These are phyloP conservation scores for Crassisporium funariophilum DNA, from an alignment of 768 basidiomycete species.

Conservation along the genomic window DNA sequence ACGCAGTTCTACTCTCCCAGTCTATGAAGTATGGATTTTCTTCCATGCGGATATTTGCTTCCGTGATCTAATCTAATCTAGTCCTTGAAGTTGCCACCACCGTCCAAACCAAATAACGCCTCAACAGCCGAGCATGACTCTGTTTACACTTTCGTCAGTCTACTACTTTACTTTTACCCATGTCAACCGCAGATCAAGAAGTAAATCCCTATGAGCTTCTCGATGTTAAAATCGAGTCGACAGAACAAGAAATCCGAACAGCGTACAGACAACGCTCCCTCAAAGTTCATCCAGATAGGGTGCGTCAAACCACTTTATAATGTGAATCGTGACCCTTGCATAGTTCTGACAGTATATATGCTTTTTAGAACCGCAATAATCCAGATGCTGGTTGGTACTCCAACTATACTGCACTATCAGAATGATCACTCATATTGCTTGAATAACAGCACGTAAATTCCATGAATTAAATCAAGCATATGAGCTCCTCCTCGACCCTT, in stretches of 20 bases:
- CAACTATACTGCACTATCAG: background rate
- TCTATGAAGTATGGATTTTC: no score
- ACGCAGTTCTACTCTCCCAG: no score
- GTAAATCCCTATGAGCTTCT: constrained; percentile 76
- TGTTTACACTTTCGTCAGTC: background rate
- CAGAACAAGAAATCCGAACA: constrained; percentile 76
- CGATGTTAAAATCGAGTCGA: constrained; percentile 59
- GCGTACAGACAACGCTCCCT: constrained; percentile 80
- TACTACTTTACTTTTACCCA: background rate
- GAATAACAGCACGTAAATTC: constrained; percentile 64
- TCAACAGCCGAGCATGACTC: no score
- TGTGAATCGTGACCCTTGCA: constrained; percentile 3
- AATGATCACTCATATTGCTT: background rate
- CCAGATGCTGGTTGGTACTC: constrained; percentile 65
- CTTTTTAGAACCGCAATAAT: constrained; percentile 72
- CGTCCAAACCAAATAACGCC: no score
- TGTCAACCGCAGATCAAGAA: constrained; percentile 51
- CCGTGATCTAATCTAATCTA: no score
- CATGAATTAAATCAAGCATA: constrained; percentile 84
- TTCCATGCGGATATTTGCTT: no score
- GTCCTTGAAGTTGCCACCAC: no score
- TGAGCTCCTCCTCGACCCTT: constrained; percentile 78
- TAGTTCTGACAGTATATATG: constrained; percentile 11
- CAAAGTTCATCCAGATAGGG: constrained; percentile 88
- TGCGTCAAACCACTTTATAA: constrained; percentile 34